phyloP scores from a whole-genome alignment of 768 basidiomycete genomes.

The Russula vinacea region DNA sequence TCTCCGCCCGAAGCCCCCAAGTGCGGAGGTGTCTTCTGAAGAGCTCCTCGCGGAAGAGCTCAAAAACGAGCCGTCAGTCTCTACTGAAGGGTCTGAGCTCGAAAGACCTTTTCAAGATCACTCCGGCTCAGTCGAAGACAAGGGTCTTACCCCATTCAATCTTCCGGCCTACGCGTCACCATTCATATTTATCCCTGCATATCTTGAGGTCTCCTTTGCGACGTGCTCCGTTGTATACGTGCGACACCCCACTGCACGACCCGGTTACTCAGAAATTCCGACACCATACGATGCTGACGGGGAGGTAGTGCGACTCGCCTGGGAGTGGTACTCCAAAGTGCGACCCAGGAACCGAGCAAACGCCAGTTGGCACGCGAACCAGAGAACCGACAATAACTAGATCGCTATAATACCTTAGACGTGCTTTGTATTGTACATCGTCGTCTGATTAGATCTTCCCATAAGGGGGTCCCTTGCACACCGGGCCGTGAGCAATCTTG shows the following conservation, averaged over 20 bases:
- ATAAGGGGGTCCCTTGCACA: background rate
- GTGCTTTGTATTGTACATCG: no score
- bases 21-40: slow-evolving; percentile 27
- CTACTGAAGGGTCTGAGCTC: slow-evolving; percentile 10
- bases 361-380: slow-evolving; percentile 30
- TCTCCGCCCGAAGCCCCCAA: slow-evolving; percentile 43
- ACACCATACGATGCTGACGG: slow-evolving; percentile 96
- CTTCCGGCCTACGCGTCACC: slow-evolving; percentile 87
- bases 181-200: slow-evolving; percentile 90
- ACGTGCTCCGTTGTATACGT: slow-evolving; percentile 92
- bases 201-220: slow-evolving; percentile 78
- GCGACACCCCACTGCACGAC: slow-evolving; percentile 94
- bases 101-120: slow-evolving; percentile 11
- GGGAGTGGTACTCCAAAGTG: slow-evolving; percentile 90
- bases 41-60: slow-evolving; percentile 28
- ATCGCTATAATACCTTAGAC: background rate
- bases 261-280: slow-evolving; percentile 92
- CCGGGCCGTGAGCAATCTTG: slow-evolving; percentile 4
- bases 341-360: slow-evolving; percentile 52
- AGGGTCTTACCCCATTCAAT: slow-evolving; percentile 64
- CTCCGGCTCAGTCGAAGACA: slow-evolving; percentile 13
- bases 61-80: slow-evolving; percentile 28
- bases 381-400: slow-evolving; percentile 27
- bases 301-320: slow-evolving; percentile 83
- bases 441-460: slow-evolving; percentile 1